Percentiles rank a stretch among this genome's conserved stretches.
Evolutionary conservation across 148 eudicot genomes (phyloP).

Genomic region (Cornus suecica): DNA sequence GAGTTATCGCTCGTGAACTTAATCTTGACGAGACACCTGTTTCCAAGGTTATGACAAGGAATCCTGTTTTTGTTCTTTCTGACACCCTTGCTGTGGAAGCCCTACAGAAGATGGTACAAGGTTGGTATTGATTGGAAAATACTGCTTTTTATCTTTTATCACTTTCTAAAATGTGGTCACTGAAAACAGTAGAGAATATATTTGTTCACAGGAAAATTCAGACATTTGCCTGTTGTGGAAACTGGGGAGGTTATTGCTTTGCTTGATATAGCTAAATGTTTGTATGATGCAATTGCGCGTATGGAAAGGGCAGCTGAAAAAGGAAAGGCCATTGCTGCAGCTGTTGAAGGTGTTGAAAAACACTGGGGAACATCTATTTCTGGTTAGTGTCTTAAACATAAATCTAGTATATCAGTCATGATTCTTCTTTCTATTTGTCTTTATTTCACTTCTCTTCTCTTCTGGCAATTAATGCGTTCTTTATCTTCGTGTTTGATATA

Average conservation of each 20-base stretch:
- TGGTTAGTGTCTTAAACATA: conserved; percentile 46
- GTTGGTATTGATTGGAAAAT: conserved; percentile 29
- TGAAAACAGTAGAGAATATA: conserved; percentile 7
- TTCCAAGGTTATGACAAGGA: conserved; percentile 93
- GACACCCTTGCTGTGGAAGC: conserved; percentile 95
- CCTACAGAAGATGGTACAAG: conserved; percentile 95
- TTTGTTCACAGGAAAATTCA: conserved; percentile 71
- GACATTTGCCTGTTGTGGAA: conserved; percentile 94
- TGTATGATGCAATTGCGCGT: conserved; percentile 95
- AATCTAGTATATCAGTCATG: neutral
- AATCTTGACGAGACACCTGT: conserved; percentile 88
- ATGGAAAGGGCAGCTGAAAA: conserved; percentile 98
- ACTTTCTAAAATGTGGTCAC: neutral
- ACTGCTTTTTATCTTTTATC: neutral
- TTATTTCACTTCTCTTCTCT: neutral
- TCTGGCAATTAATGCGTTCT: neutral
- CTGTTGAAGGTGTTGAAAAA: conserved; percentile 98
- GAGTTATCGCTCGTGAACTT: conserved; percentile 81
- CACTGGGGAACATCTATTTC: conserved; percentile 76
- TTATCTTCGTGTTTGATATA: neutral
- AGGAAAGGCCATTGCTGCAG: conserved; percentile 91
- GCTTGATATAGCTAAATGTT: conserved; percentile 94
- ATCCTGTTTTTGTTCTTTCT: conserved; percentile 89
- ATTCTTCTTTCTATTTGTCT: neutral
- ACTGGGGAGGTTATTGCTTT: conserved; percentile 92